Base-by-base conservation (phyloP, 2,329 filamentous ascomycete genomes). In the Ceratocystis destructans region DNA sequence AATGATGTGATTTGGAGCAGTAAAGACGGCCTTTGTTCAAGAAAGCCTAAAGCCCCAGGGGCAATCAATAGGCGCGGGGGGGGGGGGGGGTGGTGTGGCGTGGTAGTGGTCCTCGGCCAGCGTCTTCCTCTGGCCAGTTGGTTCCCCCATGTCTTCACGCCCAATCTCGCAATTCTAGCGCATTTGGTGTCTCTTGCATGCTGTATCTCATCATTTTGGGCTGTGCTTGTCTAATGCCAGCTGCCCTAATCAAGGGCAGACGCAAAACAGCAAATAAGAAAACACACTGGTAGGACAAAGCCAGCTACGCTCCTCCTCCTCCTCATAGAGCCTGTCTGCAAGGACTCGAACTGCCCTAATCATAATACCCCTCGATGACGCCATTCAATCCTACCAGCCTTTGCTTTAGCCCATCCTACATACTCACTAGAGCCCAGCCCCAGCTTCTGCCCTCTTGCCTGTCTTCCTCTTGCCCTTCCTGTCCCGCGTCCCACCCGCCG, bases 371-470 rank as follows among this genome's bases (percentile, higher is more conserved):
- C 22, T 20, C 37, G 46, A 65, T 65, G 48, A 61, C 63, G 63
- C 63, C 48, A 65, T 65, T 55, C 25, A 44, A 63, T 46, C 53
- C 53, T 57, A 17, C 53, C 53, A 33, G 28, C 53, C 17, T 57
- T 22, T 17, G 25, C 25, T 41, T 41, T 57, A 63, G 28, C 31
- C 37, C 61, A 41, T 55, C 48, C n/a, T 41, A 8, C n/a, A 46
- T 50, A 8, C 31, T 3, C 61, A 28, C 28, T 28, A 28, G 2
- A 28, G 15, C 45, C 41, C 46, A 28, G 57, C 44, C 50, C 46
- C 20, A 15, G 25, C 31, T 17, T 31, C 46, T 59, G 33, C 6
- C 25, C 15, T 25, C 31, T 61, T 65, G 22, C 17, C 25, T 28
- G 5, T 25, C 22, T 5, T 31, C n/a, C 20, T 25, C n/a, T 28